Evolutionary conservation across 2,329 filamentous ascomycete species (phyloP).

Genomic region (Fusarium guadeloupense): DNA sequence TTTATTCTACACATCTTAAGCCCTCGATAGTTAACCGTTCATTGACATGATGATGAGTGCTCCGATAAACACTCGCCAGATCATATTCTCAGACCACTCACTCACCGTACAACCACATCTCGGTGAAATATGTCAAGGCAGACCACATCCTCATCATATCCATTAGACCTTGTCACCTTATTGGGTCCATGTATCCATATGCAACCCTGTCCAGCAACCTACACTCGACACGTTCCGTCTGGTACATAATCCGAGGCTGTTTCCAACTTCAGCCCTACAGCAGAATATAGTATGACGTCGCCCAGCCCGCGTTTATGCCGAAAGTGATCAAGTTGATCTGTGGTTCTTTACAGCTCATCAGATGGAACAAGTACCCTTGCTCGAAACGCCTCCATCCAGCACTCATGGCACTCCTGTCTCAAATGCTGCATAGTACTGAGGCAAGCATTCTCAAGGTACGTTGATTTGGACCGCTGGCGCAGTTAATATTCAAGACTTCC

Average conservation of each 20-base stretch:
- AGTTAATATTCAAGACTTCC: no score
- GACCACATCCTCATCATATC: not conserved
- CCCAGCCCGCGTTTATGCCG: not conserved
- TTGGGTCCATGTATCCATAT: not conserved
- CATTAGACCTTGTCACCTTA: not conserved
- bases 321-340: not conserved
- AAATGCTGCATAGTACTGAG: no score
- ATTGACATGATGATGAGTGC: not conserved
- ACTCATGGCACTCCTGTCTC: no score
- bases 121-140: slow-evolving; percentile 18
- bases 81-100: slow-evolving; percentile 10
- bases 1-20: not conserved
- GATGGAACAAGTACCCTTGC: not conserved
- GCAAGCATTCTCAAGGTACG: no score
- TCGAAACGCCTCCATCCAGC: no score
- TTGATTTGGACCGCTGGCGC: no score
- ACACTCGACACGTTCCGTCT: not conserved
- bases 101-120: not conserved
- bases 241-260: not conserved
- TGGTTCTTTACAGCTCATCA: not conserved
- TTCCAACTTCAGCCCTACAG: slow-evolving; percentile 8
- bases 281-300: not conserved
- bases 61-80: slow-evolving; percentile 8
- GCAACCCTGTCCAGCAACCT: not conserved
- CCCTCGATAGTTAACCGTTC: not conserved